Base-by-base conservation (phyloP, 208 protist genomes). In the Leptomonas pyrrhocoris region DNA sequence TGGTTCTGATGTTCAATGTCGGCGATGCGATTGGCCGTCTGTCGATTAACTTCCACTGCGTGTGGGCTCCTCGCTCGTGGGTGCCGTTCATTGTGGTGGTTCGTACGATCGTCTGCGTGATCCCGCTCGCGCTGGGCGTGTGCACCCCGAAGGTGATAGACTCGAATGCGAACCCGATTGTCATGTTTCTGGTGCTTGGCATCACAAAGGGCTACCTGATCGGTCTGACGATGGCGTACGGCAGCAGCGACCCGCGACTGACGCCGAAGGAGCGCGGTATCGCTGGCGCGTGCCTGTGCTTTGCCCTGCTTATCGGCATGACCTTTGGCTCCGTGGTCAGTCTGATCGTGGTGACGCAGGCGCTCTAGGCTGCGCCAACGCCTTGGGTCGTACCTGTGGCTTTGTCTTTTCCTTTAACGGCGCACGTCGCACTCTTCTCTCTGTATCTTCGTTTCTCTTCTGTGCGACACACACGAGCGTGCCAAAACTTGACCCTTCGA, bases 1-100 rank as follows among this genome's bases (percentile, higher is more conserved):
- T 84, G 9, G 74, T 83, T 58, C 54, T 72, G 30, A 81, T 81
- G 77, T 83, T 68, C 53, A 81, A 77, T 53, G 66, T 49, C n/a
- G 74, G 65, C 25, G 74, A 81, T 28, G 66, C 70, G 0, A 43
- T 80, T 42, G 79, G 68, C n/a, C 78, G 78, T 27, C 45, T 73
- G 27, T n/a, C 64, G 3, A 34, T 59, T 9, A 83, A 80, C 48
- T 78, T 80, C 31, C 62, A 21, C 16, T 36, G 34, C 38, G 8
- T 83, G 28, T 83, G 78, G 78, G 58, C 68, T 27, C 58, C 66
- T 28, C 21, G 70, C 34, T 59, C 48, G 34, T 40, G 18, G 5
- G 59, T 80, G 0, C 61, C 66, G 1, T 56, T 63, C 42, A 5
- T 83, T n/a, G 72, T 79, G 23, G 30, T 74, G 5, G 34, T 54